Evolutionary conservation across 805 yeast species (phyloP).

Genomic region (Candida schatavii): DNA sequence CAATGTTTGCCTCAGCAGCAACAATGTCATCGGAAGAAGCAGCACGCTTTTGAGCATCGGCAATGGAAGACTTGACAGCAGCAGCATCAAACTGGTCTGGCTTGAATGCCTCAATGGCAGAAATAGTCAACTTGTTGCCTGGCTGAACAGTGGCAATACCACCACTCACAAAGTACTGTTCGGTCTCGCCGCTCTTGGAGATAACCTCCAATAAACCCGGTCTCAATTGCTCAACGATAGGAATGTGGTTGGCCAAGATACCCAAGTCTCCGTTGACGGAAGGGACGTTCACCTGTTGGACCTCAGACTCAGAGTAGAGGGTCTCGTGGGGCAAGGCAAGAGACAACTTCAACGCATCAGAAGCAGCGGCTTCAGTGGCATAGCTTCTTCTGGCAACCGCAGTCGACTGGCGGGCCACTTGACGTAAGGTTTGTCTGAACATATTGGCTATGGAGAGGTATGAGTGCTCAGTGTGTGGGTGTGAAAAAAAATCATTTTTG

Average conservation of each 20-base stretch:
- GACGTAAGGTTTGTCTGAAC: conserved; percentile 66
- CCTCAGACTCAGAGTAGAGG: conserved; percentile 55
- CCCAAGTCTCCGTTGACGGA: conserved; percentile 95
- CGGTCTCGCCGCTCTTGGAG: conserved; percentile 66
- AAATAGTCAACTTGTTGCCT: conserved; percentile 83
- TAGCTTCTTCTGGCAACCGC: conserved; percentile 71
- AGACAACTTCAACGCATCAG: conserved; percentile 78
- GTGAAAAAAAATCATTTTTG: no score
- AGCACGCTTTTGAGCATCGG: conserved; percentile 93
- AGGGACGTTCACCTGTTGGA: conserved; percentile 85
- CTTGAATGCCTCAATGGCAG: conserved; percentile 94
- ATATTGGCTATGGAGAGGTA: conserved; percentile 36
- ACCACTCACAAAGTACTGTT: conserved; percentile 88
- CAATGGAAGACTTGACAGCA: conserved; percentile 73
- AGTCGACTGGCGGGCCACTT: conserved; percentile 56
- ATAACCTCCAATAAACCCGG: conserved; percentile 95
- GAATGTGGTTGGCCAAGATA: conserved; percentile 96
- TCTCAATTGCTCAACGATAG: conserved; percentile 90
- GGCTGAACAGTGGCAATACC: conserved; percentile 97
- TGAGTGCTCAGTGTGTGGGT: no score
- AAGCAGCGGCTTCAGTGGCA: conserved; percentile 70
- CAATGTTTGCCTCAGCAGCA: conserved; percentile 93
- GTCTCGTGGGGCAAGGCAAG: conserved; percentile 89
- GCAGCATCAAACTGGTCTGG: conserved; percentile 81
- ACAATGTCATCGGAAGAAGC: conserved; percentile 80